Conservation (phyloP, 129 eudicot species). For the Cynara cardunculus region DNA sequence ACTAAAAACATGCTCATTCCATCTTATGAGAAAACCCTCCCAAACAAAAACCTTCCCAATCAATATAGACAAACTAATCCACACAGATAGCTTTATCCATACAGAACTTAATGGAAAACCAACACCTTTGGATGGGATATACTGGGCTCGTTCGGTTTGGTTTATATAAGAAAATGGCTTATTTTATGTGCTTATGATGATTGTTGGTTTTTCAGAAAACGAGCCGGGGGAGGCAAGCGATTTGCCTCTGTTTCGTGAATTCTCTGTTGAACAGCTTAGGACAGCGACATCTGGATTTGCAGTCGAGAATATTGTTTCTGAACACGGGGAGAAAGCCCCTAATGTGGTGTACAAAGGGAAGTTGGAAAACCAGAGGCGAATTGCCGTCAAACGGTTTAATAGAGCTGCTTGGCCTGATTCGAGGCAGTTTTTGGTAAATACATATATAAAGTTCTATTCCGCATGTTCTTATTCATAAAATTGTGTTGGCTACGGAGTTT, state of each 20-base stretch:
- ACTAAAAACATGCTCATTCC: no score
- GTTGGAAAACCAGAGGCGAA: slow-evolving; percentile 35
- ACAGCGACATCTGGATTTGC: slow-evolving; percentile 60
- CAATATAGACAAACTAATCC: no score
- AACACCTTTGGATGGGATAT: background rate
- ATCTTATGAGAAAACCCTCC: no score
- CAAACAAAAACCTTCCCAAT: no score
- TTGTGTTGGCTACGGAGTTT: background rate
- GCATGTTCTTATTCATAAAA: background rate
- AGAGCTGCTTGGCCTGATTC: slow-evolving; percentile 89
- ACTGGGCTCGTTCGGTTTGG: background rate
- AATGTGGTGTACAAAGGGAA: slow-evolving; percentile 72
- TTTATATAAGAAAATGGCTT: background rate
- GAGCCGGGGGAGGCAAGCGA: slow-evolving; percentile 17
- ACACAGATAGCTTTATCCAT: no score
- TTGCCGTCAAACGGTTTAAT: slow-evolving; percentile 75
- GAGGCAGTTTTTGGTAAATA: slow-evolving; percentile 59
- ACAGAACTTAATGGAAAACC: no score
- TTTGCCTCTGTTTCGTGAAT: slow-evolving; percentile 54
- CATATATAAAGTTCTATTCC: background rate
- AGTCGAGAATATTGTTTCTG: slow-evolving; percentile 66
- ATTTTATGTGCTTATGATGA: background rate
- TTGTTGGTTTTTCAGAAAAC: background rate
- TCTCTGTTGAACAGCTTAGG: slow-evolving; percentile 57
- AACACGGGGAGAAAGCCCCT: slow-evolving; percentile 85